Base-by-base conservation (phyloP, 1,284 basidiomycete genomes). In the Tetrapyrgos nigripes region DNA sequence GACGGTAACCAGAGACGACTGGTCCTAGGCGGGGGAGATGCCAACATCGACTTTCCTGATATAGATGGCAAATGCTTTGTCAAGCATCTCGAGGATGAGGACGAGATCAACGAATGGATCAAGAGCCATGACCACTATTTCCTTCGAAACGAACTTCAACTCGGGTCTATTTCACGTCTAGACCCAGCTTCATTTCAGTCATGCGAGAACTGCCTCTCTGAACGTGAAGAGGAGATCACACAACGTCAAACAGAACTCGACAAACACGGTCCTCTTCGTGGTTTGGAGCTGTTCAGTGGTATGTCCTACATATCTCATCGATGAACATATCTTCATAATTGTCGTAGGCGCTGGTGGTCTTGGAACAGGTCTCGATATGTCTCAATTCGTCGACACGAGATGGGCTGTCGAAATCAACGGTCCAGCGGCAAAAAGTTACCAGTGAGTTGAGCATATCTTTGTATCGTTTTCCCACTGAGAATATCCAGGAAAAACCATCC, bases 271-370 rank as follows among this genome's bases (percentile, higher is more conserved):
- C 80, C 79, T 37, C 70, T 90, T 29, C 71, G 77, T 58, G 84
- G 83, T 1, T 61, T 91, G 57, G 88, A 91, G 64, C 71, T 91
- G 3, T 91, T 89, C 66, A 79, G 82, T 68, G 88, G 88, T 87
- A 66, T 59, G 70, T 37, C 55, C 40, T 14, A 49, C 23, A 47
- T 44, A 14, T 40, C 53, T 48, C 19, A 37, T 52, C 10, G 46
- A 58, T 61, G 27, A 52, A 40, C 43, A 48, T 53, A 31, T 55
- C 46, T 50, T 48, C 52, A 26, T 45, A 10, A 10, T 43, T 11
- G 26, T 56, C 53, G 13, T 57, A 89, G 88, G 89, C 65, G 88
- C 87, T 54, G 89, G 88, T 57, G 89, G 89, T 3, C 76, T 91
- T 10, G 87, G 88, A 6, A 81, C 83, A 29, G 89, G 89, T 1